Percentiles rank a stretch among this genome's conserved stretches.
These are phyloP conservation scores for Neonectria magnoliae DNA, from an alignment of 2,329 filamentous ascomycete species.

Conservation along the genomic window DNA sequence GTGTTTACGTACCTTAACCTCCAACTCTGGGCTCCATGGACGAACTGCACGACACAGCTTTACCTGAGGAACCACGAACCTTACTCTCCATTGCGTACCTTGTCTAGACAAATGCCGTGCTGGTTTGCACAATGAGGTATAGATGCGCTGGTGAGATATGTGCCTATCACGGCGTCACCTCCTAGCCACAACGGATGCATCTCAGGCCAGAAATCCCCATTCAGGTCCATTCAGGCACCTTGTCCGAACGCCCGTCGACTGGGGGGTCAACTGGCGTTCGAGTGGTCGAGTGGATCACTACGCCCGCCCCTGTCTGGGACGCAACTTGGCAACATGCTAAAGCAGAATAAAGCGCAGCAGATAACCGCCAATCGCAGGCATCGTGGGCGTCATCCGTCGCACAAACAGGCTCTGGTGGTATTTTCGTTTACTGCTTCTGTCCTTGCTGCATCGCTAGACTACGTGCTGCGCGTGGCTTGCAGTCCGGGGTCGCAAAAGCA, in stretches of 20 bases:
- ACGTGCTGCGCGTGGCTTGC: not conserved
- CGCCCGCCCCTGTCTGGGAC: conserved; percentile 30
- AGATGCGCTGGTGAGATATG: not conserved
- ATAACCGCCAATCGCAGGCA: conserved; percentile 36
- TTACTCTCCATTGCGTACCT: not conserved
- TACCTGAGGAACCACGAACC: not conserved
- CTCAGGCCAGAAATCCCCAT: conserved; percentile 7
- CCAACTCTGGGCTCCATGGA: not conserved
- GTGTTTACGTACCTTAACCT: not conserved
- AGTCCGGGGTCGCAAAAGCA: not conserved
- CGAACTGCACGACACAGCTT: not conserved
- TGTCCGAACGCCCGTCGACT: conserved; percentile 23
- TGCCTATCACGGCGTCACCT: not conserved
- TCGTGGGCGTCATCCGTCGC: conserved; percentile 33
- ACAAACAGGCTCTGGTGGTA: conserved; percentile 34
- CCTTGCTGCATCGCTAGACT: conserved; percentile 4
- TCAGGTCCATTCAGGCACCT: conserved; percentile 22
- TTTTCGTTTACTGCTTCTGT: conserved; percentile 30
- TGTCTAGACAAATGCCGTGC: not conserved
- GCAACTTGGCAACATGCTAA: not conserved
- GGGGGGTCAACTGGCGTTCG: not conserved
- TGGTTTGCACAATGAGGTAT: not conserved
- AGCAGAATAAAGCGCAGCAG: conserved; percentile 7
- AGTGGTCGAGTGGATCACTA: not conserved
- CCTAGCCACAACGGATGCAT: conserved; percentile 2